Evolutionary conservation across 129 eudicot genomes (phyloP).

Genomic region (Daucus carota): DH1_v3.0 NC_030386.2:40322001-40322500

Average conservation of each 20-base stretch:
- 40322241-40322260: conserved; percentile 82
- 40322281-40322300: not conserved
- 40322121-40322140: not conserved
- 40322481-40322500: not conserved
- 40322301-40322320: not conserved
- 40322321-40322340: not conserved
- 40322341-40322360: not conserved
- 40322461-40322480: conserved; percentile 53
- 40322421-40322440: conserved; percentile 99
- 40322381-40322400: not conserved
- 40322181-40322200: conserved; percentile 7
- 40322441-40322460: conserved; percentile 66
- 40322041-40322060: too few species aligned
- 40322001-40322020: too few species aligned
- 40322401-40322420: conserved; percentile 82
- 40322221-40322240: conserved; percentile 80
- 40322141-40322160: too few species aligned
- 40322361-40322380: not conserved
- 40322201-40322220: conserved; percentile 66
- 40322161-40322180: not conserved
- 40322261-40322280: not conserved
- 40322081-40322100: too few species aligned
- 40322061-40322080: too few species aligned
- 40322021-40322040: too few species aligned
- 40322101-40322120: too few species aligned